Base-by-base conservation (phyloP, 1,284 basidiomycete genomes). In the Ceratobasidium sp. region DNA sequence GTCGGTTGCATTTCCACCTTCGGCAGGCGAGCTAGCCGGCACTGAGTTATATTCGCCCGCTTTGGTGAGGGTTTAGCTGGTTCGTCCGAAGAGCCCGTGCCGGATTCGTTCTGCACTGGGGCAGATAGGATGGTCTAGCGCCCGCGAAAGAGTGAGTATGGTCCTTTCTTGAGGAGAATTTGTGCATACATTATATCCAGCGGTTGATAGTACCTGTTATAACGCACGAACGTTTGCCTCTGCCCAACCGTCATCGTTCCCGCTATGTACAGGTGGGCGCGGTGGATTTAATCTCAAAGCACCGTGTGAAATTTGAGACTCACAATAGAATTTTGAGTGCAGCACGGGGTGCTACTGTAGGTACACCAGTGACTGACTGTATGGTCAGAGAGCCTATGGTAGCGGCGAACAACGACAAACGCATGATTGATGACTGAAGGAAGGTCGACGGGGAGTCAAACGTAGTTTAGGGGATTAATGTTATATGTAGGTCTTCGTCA, bases 161-260 rank as follows among this genome's bases (percentile, higher is more conserved):
- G 14, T 39, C 8, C 36, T 39, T 14, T 14, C 36, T 39, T 6
- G 6, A 39, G 6, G 8, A 14, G 36, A n/a, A n/a, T n/a, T 39
- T 39, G 36, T 14, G 14, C 36, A 14, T 39, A 39, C 36, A 14
- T 39, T 39, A 39, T 39, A 39, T 14, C 36, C 36, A 14, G 36
- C 36, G 14, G 36, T n/a, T n/a, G 78, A 77, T 45, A 86, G 78
- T 0, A 83, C 82, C 21, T 78, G 76, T 71, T 81, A 82, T 70
- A 85, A 81, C 1, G 83, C 83, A 48, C 85, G 82, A 71, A 86
- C 82, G 74, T 84, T 83, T 8, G 85, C 84, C 3, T 82, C 81
- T 0, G 85, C 85, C 85, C 85, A 87, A 10, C 85, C 75, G 64
- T 76, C 75, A 39, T 76, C 75, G 53, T 76, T 76, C 9, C 75